Evolutionary conservation across 148 eudicot genomes (phyloP).

Genomic region (Suaeda aralocaspica): DNA sequence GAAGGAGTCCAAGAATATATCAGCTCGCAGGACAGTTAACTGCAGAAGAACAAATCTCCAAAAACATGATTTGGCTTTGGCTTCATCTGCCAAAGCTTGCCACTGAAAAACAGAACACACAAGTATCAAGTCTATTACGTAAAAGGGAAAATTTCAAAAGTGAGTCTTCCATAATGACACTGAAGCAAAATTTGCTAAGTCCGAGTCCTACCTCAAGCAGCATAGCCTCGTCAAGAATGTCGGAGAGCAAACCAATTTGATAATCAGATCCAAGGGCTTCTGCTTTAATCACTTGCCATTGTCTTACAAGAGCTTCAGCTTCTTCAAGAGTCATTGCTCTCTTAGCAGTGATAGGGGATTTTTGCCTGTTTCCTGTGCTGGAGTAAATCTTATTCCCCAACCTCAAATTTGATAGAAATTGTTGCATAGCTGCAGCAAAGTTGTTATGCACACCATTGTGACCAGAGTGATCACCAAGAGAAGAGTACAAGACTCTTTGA

Average conservation of each 20-base stretch:
- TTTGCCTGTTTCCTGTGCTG: slow-evolving; percentile 34
- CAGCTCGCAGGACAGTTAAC: slow-evolving; percentile 66
- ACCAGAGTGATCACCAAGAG: slow-evolving; percentile 27
- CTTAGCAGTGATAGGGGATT: slow-evolving; percentile 38
- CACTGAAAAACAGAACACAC: slow-evolving; percentile 47
- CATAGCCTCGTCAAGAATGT: slow-evolving; percentile 89
- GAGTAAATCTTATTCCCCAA: slow-evolving; percentile 22
- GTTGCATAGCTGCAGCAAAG: slow-evolving; percentile 32
- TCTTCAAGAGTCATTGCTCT: slow-evolving; percentile 73
- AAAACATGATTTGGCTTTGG: slow-evolving; percentile 69
- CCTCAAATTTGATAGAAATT: slow-evolving; percentile 38
- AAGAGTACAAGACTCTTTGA: slow-evolving; percentile 30
- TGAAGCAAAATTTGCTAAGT: too few relatives aligned
- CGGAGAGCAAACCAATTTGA: slow-evolving; percentile 53
- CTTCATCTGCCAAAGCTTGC: slow-evolving; percentile 82
- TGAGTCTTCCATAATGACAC: neutral
- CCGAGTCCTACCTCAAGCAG: slow-evolving; percentile 68
- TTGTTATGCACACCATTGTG: slow-evolving; percentile 27
- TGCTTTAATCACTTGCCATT: slow-evolving; percentile 90
- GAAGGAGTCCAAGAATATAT: slow-evolving; percentile 48
- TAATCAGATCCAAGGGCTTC: slow-evolving; percentile 92
- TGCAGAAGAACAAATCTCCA: slow-evolving; percentile 97
- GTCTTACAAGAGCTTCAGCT: slow-evolving; percentile 92
- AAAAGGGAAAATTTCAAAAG: neutral
- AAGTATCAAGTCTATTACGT: slow-evolving; percentile 9